Conservation (phyloP, 106 monocot species). For the Platanthera zijinensis region DNA sequence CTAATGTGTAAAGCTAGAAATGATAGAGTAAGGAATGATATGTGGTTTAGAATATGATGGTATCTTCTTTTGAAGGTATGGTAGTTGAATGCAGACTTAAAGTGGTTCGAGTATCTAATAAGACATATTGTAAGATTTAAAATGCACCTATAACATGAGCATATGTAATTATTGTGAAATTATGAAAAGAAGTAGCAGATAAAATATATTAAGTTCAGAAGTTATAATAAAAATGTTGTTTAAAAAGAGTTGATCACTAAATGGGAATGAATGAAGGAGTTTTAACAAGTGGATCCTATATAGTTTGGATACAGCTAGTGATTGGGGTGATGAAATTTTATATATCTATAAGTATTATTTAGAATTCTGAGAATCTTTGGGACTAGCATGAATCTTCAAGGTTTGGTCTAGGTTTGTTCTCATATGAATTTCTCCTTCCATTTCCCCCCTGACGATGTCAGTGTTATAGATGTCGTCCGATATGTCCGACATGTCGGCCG, state of each 20-base stretch:
- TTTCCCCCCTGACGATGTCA: neutral
- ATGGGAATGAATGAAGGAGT: neutral
- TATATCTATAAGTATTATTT: neutral
- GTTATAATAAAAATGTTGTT: neutral
- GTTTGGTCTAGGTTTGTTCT: neutral
- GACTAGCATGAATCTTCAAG: neutral
- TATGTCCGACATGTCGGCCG: no score
- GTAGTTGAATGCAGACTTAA: neutral
- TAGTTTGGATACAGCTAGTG: neutral
- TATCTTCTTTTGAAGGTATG: neutral
- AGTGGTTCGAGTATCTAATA: neutral
- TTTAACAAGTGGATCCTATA: neutral
- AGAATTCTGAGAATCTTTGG: neutral
- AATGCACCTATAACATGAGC: neutral
- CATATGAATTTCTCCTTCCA: neutral
- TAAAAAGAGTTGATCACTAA: neutral
- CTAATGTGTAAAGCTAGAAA: neutral
- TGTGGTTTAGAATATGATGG: neutral
- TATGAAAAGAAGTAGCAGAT: neutral
- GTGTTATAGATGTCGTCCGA: no score
- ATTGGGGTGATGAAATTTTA: neutral
- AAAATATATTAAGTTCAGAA: neutral
- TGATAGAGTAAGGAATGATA: neutral
- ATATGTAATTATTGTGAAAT: neutral
- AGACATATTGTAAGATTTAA: neutral